Conservation (phyloP, 2,329 filamentous ascomycete genomes). For the Fusarium napiforme region DNA sequence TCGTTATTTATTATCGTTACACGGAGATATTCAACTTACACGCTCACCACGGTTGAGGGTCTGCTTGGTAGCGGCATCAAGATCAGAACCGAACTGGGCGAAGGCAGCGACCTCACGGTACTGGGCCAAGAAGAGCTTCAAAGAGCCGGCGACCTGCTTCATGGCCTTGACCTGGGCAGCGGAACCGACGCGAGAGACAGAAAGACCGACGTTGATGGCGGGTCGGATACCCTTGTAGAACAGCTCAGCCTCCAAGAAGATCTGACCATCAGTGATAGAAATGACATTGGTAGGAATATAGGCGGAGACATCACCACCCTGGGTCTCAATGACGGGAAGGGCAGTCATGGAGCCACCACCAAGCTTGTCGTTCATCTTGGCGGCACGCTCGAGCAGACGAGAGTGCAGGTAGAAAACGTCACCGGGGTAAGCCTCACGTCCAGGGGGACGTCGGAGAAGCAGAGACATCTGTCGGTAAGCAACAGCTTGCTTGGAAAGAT, state of each 20-base stretch:
- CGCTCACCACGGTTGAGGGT: constrained; percentile 98
- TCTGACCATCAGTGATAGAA: constrained; percentile 99
- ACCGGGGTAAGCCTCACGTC: constrained; percentile 99
- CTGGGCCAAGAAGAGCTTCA: constrained; percentile 99
- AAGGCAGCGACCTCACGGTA: constrained; percentile 99
- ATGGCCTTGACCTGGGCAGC: constrained; percentile 99
- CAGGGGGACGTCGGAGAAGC: constrained; percentile 94
- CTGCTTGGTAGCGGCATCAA: constrained; percentile 99
- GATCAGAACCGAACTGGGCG: constrained; percentile 99
- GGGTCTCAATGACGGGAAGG: constrained; percentile 97
- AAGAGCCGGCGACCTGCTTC: constrained; percentile 99
- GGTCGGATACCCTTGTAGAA: constrained; percentile 99
- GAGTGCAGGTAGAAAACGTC: constrained; percentile 99
- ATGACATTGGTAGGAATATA: constrained; percentile 99
- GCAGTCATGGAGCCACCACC: constrained; percentile 97
- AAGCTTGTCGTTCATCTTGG: constrained; percentile 97
- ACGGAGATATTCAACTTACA: constrained; percentile 63
- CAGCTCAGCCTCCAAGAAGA: constrained; percentile 98
- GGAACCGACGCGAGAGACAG: constrained; percentile 99
- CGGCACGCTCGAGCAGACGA: constrained; percentile 97
- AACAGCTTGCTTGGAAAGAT: constrained; percentile 97
- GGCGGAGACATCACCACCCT: constrained; percentile 99
- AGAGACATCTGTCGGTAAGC: constrained; percentile 99
- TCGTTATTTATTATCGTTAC: fast-evolving
- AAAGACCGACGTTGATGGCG: constrained; percentile 99